phyloP scores from a whole-genome alignment of 805 yeast genomes.

The Jamesozyma gamospora region DNA sequence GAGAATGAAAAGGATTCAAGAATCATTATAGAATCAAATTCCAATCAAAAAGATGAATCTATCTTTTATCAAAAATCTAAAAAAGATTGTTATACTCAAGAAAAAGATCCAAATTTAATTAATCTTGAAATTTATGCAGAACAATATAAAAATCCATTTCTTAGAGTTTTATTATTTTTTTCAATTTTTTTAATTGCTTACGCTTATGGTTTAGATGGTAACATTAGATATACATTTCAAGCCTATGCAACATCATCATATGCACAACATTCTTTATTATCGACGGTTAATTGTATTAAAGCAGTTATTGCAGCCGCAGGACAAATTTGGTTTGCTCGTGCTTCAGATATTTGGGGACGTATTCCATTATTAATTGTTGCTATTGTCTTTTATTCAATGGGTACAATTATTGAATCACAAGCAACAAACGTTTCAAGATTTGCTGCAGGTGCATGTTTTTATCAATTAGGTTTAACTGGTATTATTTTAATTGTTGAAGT shows the following conservation, averaged over 20 bases:
- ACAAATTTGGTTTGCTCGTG: conserved; percentile 45
- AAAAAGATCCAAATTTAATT: conserved; percentile 37
- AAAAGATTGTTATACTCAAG: too few species aligned
- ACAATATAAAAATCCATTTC: conserved; percentile 54
- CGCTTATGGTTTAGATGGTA: conserved; percentile 49
- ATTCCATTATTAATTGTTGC: conserved; percentile 36
- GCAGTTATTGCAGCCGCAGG: conserved; percentile 53
- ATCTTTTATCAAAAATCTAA: too few species aligned
- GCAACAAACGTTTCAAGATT: conserved; percentile 40
- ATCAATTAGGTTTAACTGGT: conserved; percentile 47
- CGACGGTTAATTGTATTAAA: conserved; percentile 44
- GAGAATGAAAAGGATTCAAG: too few species aligned
- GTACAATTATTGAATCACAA: conserved; percentile 47
- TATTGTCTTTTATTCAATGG: conserved; percentile 40
- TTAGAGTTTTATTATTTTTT: conserved; percentile 35
- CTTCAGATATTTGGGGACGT: conserved; percentile 50
- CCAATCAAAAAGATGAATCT: too few species aligned
- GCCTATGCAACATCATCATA: conserved; percentile 44
- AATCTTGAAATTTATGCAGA: conserved; percentile 45
- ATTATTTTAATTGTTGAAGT: conserved; percentile 44
- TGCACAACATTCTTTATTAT: conserved; percentile 37
- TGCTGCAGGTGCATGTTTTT: conserved; percentile 47
- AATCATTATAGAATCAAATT: too few species aligned
- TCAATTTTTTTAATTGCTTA: conserved; percentile 47
- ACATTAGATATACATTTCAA: conserved; percentile 35